Evolutionary conservation across 768 basidiomycete species (phyloP).

Genomic region (Termitomyces sp.): DNA sequence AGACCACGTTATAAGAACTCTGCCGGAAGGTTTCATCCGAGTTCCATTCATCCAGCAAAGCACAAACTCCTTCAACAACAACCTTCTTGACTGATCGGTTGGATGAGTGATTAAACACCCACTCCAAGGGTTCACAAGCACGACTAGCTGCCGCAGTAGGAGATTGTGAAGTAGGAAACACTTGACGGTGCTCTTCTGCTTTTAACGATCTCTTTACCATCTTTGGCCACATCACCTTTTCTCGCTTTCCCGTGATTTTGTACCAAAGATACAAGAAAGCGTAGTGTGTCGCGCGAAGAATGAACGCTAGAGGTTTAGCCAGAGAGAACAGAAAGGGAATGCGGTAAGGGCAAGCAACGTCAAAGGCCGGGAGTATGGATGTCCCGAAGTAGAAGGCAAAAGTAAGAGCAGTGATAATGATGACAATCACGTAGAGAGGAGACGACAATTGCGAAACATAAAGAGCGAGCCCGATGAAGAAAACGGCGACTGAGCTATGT

Average conservation of each 20-base stretch:
- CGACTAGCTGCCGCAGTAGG: neutral
- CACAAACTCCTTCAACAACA: neutral
- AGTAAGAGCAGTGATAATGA: neutral
- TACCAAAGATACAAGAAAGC: too few species aligned
- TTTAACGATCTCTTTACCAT: neutral
- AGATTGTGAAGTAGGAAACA: neutral
- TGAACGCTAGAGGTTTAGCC: neutral
- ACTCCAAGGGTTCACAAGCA: neutral
- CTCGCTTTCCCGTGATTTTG: neutral
- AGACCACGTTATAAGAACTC: neutral
- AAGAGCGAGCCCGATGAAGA: slow-evolving; percentile 13
- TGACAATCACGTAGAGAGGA: neutral
- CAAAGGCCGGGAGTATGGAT: neutral
- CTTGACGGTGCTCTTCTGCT: neutral
- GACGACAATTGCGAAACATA: neutral
- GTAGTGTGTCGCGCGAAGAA: neutral
- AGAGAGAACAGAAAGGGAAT: neutral
- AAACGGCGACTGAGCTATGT: slow-evolving; percentile 14
- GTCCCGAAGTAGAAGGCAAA: slow-evolving; percentile 1
- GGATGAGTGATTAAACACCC: neutral
- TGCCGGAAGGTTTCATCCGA: neutral
- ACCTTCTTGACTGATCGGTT: neutral
- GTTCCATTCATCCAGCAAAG: neutral
- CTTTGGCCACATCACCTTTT: neutral
- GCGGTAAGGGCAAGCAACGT: neutral